Percentiles rank a stretch among this genome's conserved stretches.
Conservation (phyloP, 2,329 filamentous ascomycete genomes). For the Xylaria sp. region DNA sequence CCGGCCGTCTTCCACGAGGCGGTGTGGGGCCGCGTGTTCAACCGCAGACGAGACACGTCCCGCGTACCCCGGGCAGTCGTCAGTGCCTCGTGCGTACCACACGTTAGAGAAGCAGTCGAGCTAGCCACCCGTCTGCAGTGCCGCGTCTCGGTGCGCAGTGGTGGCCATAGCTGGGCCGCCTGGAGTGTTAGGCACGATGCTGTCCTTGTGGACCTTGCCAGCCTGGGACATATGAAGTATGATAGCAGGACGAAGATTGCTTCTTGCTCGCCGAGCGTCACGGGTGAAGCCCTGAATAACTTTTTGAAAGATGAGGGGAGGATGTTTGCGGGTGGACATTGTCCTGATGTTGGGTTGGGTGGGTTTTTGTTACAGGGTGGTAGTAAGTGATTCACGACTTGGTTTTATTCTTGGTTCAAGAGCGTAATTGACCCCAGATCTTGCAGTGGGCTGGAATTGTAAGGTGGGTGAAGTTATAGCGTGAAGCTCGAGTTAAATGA, state of each 20-base stretch:
- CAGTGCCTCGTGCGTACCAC: slow-evolving; percentile 49
- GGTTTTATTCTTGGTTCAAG: not conserved
- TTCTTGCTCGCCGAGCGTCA: slow-evolving; percentile 58
- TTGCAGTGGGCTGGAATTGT: slow-evolving; percentile 64
- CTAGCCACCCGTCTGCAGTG: slow-evolving; percentile 51
- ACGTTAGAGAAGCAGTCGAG: slow-evolving; percentile 53
- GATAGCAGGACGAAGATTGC: slow-evolving; percentile 53
- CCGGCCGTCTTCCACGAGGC: slow-evolving; percentile 43
- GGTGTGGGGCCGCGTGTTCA: slow-evolving; percentile 56
- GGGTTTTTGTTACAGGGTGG: slow-evolving; percentile 66
- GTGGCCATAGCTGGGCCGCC: slow-evolving; percentile 60
- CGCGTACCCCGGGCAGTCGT: slow-evolving; percentile 56
- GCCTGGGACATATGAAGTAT: slow-evolving; percentile 49
- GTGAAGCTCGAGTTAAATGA: not conserved
- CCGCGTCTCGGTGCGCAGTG: slow-evolving; percentile 58
- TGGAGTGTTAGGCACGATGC: slow-evolving; percentile 61
- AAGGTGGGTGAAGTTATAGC: slow-evolving; percentile 48
- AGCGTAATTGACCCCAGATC: not conserved
- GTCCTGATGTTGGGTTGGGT: slow-evolving; percentile 65
- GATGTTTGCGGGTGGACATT: slow-evolving; percentile 65
- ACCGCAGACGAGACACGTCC: slow-evolving; percentile 48
- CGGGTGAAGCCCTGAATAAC: slow-evolving; percentile 55
- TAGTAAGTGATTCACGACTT: slow-evolving; percentile 39
- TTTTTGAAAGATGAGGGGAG: slow-evolving; percentile 52
- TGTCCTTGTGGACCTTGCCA: slow-evolving; percentile 53